A percentile compares a stretch with the other conserved stretches of the same genome.
Conservation (phyloP, 257 asterid species). For the Solanum bulbocastanum region DNA sequence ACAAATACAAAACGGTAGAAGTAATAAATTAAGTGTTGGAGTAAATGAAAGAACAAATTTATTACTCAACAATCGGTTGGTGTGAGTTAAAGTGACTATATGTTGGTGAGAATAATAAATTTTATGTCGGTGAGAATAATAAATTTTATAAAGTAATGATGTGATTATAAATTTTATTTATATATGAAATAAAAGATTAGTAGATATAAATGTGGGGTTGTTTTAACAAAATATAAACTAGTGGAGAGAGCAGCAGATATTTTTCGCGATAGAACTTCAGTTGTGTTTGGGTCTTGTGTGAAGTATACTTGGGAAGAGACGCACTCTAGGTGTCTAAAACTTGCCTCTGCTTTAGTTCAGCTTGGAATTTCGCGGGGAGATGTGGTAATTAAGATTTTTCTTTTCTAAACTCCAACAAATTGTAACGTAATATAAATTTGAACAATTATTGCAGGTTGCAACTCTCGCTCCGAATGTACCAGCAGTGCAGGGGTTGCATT, state of each 20-base stretch:
- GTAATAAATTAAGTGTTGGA: no score
- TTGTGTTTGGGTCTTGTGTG: constrained; percentile 14
- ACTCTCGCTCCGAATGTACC: constrained; percentile 32
- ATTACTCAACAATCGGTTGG: no score
- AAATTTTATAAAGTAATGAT: no score
- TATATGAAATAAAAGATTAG: no score
- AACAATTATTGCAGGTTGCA: constrained; percentile 12
- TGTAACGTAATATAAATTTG: background rate
- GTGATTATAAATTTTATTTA: no score
- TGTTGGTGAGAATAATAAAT: no score
- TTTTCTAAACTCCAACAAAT: background rate
- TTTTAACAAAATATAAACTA: no score
- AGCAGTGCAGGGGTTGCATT: constrained; percentile 10
- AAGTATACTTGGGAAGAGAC: constrained; percentile 23
- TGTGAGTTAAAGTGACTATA: no score
- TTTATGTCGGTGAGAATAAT: no score
- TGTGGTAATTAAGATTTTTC: background rate
- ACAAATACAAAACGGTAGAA: no score
- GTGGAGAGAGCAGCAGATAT: background rate
- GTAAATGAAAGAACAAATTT: no score
- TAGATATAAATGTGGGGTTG: no score
- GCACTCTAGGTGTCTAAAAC: constrained; percentile 19
- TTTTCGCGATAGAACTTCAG: constrained; percentile 18
- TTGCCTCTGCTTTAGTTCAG: constrained; percentile 24
- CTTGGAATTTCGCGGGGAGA: constrained; percentile 3